Conservation (phyloP, 169 alveolate genomes). For the Perkinsus chesapeaki region DNA sequence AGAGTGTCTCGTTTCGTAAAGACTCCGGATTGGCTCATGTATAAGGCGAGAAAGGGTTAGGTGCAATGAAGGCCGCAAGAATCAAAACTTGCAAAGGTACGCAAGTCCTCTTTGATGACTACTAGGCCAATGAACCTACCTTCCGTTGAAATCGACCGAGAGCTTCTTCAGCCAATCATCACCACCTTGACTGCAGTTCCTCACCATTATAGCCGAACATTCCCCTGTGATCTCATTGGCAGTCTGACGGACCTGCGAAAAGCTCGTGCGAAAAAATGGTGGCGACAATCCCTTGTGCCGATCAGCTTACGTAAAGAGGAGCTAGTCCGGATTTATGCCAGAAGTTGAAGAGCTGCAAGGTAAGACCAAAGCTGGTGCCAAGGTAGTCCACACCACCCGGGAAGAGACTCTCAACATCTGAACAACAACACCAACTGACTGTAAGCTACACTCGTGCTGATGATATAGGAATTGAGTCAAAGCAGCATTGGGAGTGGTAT, state of each 20-base stretch:
- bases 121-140: too few species aligned
- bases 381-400: constrained; percentile 73
- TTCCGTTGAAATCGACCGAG: not conserved
- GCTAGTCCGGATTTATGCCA: constrained; percentile 84
- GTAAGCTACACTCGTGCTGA: not conserved
- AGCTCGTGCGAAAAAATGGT: not conserved
- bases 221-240: constrained; percentile 94
- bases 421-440: not conserved
- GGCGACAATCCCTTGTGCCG: not conserved
- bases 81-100: too few species aligned
- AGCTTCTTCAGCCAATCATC: not conserved
- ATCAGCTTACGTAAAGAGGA: constrained; percentile 67
- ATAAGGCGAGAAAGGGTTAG: too few species aligned
- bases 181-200: constrained; percentile 19
- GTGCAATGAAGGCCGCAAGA: not conserved
- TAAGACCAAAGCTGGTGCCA: constrained; percentile 91
- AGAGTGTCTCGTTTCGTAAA: too few species aligned
- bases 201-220: constrained; percentile 78
- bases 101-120: too few species aligned
- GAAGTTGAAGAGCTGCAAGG: constrained; percentile 76
- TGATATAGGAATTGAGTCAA: not conserved
- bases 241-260: constrained; percentile 53
- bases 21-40: too few species aligned
- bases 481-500: too few species aligned
- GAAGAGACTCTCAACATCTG: constrained; percentile 4